Evolutionary conservation across 2,329 filamentous ascomycete species (phyloP).

Genomic region (Leptographium lundbergii): DNA sequence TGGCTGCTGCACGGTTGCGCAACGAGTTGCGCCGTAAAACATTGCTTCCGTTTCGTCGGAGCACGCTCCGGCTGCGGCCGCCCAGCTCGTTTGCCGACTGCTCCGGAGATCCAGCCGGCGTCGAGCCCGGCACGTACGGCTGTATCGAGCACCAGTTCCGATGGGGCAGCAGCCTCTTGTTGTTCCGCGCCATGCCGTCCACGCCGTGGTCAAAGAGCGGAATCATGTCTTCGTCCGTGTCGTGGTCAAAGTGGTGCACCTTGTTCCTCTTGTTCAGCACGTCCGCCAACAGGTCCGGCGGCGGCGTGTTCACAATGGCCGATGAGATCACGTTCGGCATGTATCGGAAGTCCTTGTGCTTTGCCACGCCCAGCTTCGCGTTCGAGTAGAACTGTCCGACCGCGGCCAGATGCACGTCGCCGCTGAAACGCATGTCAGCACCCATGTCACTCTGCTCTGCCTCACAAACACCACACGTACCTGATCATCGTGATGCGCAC

Average conservation of each 20-base stretch:
- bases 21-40: slow-evolving; percentile 22
- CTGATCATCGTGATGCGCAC: slow-evolving; percentile 81
- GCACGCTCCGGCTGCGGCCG: slow-evolving; percentile 27
- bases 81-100: slow-evolving; percentile 31
- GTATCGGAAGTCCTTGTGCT: slow-evolving; percentile 87
- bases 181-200: slow-evolving; percentile 80
- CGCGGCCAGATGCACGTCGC: slow-evolving; percentile 86
- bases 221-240: slow-evolving; percentile 93
- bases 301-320: slow-evolving; percentile 85
- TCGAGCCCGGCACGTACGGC: slow-evolving; percentile 66
- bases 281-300: slow-evolving; percentile 78
- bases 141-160: slow-evolving; percentile 94
- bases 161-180: slow-evolving; percentile 76
- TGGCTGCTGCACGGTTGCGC: slow-evolving; percentile 7
- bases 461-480: slow-evolving; percentile 21
- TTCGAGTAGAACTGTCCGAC: slow-evolving; percentile 94
- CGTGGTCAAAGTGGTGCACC: slow-evolving; percentile 54
- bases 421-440: slow-evolving; percentile 32
- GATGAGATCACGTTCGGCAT: slow-evolving; percentile 95
- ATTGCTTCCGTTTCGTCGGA: slow-evolving; percentile 22
- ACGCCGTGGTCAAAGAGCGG: slow-evolving; percentile 84
- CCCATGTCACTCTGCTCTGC: not conserved
- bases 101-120: slow-evolving; percentile 57
- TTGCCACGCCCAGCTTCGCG: slow-evolving; percentile 63
- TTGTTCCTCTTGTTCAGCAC: slow-evolving; percentile 90